Evolutionary conservation across 192 early-diverging fungal species (phyloP).

Genomic region (Coemansia sp.): DNA sequence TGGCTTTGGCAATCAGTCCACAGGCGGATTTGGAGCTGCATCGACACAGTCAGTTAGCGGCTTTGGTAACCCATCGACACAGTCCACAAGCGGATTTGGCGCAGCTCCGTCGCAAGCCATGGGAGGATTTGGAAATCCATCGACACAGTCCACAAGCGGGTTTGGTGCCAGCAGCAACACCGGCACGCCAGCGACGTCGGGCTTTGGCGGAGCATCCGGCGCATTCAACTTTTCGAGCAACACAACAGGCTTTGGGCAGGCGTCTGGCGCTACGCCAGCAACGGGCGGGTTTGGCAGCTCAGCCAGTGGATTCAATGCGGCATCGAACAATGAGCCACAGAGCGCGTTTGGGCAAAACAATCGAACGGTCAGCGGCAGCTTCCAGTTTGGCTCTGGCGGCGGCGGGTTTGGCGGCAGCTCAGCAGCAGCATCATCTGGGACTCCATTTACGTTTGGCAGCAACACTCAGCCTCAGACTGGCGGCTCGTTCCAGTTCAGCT

Average conservation of each 20-base stretch:
- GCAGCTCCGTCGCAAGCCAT: conserved; percentile 10
- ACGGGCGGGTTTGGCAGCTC: conserved; percentile 30
- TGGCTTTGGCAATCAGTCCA: conserved; percentile 16
- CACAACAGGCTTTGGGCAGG: conserved; percentile 33
- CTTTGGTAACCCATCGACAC: conserved; percentile 19
- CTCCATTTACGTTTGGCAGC: conserved; percentile 39
- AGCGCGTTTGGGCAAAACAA: conserved; percentile 38
- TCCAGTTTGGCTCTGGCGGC: conserved; percentile 23
- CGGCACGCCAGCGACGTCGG: conserved; percentile 5
- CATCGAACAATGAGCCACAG: conserved; percentile 14
- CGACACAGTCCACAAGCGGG: conserved; percentile 7
- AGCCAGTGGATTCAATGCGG: neutral
- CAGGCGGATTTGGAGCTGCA: conserved; percentile 19
- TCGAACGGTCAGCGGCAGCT: conserved; percentile 17
- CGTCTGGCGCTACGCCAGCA: conserved; percentile 13
- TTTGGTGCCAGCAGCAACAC: conserved; percentile 15
- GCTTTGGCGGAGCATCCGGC: conserved; percentile 15
- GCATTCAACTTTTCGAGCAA: conserved; percentile 29
- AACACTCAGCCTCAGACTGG: conserved; percentile 21
- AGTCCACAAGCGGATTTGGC: conserved; percentile 14
- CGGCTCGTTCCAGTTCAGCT: conserved; percentile 40
- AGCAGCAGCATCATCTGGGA: conserved; percentile 11
- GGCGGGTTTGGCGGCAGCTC: conserved; percentile 5
- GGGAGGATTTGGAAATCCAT: conserved; percentile 14
- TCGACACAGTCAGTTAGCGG: conserved; percentile 8